phyloP scores from a whole-genome alignment of 2,329 filamentous ascomycete genomes.

The Ascochyta fabae region DNA sequence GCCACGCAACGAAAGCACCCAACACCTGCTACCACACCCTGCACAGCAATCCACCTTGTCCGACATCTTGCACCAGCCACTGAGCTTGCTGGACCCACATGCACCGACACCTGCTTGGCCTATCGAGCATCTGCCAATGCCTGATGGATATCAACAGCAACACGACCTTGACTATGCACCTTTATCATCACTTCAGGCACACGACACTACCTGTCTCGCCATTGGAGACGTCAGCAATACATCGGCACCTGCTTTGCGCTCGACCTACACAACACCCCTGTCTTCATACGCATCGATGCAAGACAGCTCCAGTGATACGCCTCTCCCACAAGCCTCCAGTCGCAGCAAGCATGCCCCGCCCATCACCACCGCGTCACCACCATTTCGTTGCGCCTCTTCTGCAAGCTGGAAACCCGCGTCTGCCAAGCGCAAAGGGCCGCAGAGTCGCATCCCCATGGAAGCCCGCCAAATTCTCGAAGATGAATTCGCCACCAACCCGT shows the following conservation, averaged over 20 bases:
- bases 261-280: not conserved
- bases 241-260: not conserved
- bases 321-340: not conserved
- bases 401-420: constrained; percentile 40
- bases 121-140: not conserved
- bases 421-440: constrained; percentile 42
- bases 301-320: not conserved
- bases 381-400: constrained; percentile 21
- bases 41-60: not conserved
- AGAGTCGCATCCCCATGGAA: constrained; percentile 40
- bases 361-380: not conserved
- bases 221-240: not conserved
- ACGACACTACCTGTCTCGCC: not conserved
- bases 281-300: too few relatives aligned
- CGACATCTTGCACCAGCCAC: not conserved
- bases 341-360: not conserved
- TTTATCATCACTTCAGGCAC: constrained; percentile 2
- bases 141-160: not conserved
- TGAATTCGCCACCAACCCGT: constrained; percentile 45
- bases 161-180: not conserved
- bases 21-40: not conserved
- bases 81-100: not conserved
- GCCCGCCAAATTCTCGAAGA: constrained; percentile 44
- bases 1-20: not conserved
- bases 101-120: not conserved